Percentiles rank a stretch among this genome's conserved stretches.
Evolutionary conservation across 345 rosid genomes (phyloP).

Genomic region (Dipteronia sinensis): DNA sequence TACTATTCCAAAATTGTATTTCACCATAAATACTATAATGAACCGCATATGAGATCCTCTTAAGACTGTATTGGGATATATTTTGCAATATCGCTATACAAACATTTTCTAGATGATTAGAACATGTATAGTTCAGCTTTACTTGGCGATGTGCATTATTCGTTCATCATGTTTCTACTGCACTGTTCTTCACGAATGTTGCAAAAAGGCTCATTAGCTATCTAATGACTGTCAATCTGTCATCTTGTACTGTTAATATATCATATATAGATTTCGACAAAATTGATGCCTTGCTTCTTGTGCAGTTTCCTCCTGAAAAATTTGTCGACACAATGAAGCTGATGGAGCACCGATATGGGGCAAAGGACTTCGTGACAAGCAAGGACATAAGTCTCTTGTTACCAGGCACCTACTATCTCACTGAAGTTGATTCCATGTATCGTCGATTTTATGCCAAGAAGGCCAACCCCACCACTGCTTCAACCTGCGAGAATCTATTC

Average conservation of each 20-base stretch:
- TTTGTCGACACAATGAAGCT: constrained; percentile 84
- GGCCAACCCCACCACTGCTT: too few relatives aligned
- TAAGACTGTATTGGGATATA: not conserved
- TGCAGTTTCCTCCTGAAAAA: constrained; percentile 75
- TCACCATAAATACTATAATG: not conserved
- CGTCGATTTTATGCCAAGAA: constrained; percentile 73
- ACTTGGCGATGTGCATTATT: too few relatives aligned
- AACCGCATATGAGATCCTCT: not conserved
- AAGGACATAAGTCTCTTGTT: constrained; percentile 81
- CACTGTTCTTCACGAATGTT: too few relatives aligned
- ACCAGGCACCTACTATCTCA: constrained; percentile 89
- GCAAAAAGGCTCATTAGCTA: too few relatives aligned
- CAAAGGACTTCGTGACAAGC: constrained; percentile 86
- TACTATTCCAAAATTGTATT: not conserved
- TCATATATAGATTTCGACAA: constrained; percentile 1
- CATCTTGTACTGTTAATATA: too few relatives aligned
- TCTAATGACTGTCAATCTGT: too few relatives aligned
- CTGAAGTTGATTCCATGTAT: constrained; percentile 87
- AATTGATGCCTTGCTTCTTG: not conserved
- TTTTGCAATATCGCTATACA: too few relatives aligned
- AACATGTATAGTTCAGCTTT: too few relatives aligned
- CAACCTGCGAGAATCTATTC: too few relatives aligned
- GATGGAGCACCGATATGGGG: constrained; percentile 96
- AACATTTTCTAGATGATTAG: too few relatives aligned
- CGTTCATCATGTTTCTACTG: too few relatives aligned